phyloP scores from a whole-genome alignment of 176 grass and related monocot genomes.

The Dendrocalamus sinicus region DNA sequence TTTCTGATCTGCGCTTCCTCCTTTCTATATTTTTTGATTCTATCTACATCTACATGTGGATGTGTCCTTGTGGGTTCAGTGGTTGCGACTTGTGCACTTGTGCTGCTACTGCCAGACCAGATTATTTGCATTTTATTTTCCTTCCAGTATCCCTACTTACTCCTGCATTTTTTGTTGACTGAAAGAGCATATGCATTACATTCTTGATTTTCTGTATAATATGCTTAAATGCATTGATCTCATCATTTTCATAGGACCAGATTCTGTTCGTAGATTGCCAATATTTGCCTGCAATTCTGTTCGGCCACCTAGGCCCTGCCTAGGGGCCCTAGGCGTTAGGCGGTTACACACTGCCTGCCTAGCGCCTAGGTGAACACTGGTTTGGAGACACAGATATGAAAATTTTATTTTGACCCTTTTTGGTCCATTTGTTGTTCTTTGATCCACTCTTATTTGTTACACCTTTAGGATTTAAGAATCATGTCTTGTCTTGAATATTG shows the following conservation, averaged over 20 bases:
- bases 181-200: neutral
- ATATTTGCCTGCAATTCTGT: too few relatives aligned
- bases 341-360: too few relatives aligned
- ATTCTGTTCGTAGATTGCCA: neutral
- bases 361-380: too few relatives aligned
- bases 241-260: neutral
- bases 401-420: neutral
- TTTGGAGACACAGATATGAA: neutral
- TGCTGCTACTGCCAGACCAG: too few relatives aligned
- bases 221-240: neutral
- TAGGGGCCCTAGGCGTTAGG: too few relatives aligned
- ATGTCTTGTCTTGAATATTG: neutral
- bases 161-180: neutral
- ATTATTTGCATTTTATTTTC: neutral
- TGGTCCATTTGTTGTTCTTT: neutral
- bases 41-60: too few relatives aligned
- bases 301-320: too few relatives aligned
- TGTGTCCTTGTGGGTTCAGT: too few relatives aligned
- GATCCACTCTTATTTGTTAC: neutral
- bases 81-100: too few relatives aligned
- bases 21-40: too few relatives aligned
- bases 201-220: neutral
- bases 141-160: neutral
- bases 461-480: too few relatives aligned
- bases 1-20: too few relatives aligned